Base-by-base conservation (phyloP, 2,329 filamentous ascomycete genomes). In the Laburnicola sp. region DNA sequence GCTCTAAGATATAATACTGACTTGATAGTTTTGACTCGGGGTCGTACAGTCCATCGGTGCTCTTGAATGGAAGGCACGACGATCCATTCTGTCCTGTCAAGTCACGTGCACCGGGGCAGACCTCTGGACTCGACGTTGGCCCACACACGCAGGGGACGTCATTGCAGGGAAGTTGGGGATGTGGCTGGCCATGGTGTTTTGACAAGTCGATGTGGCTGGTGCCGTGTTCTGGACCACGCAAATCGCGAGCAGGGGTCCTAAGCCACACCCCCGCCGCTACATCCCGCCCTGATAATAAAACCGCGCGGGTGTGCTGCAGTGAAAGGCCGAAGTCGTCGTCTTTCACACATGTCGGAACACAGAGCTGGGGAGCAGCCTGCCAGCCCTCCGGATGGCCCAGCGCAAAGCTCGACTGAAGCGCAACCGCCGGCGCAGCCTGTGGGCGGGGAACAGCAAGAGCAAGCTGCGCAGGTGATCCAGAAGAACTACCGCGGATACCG, bases 401-500 rank as follows among this genome's bases (percentile, higher is more conserved):
- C 31, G 31, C 43, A 45, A 23, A 37, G 16, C 25, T 28, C 43
- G 34, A n/a, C 31, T 22, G 23, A 37, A 31, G 42, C 36, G 28
- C 42, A 45, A 26, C 10, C 38, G 26, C 23, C 25, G 28, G 42
- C 36, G 35, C 28, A 38, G 3, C 7, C 35, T 30, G 32, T 10
- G 35, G 48, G 50, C 41, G 35, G 57, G n/a, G 26, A 62, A 9
- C 54, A 62, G 52, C 55, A 71, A 51, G 58, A 62, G 43, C 50
- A 63, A 21, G 71, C 71, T 3, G 71, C 71, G 6, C 57, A 66
- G 57, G 37, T 69, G 54, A 74, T 74, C 32, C 71, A 74, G 76
- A 84, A 86, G 59, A 87, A 86, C 25, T 95, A 91, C 68, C 81
- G 91, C 30, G 89, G 90, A 4, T 89, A 95, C 70, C 81, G 88